These are phyloP conservation scores for Zygosaccharomyces pseudobailii DNA, from an alignment of 1,139 yeast species.

Conservation along the genomic window DNA sequence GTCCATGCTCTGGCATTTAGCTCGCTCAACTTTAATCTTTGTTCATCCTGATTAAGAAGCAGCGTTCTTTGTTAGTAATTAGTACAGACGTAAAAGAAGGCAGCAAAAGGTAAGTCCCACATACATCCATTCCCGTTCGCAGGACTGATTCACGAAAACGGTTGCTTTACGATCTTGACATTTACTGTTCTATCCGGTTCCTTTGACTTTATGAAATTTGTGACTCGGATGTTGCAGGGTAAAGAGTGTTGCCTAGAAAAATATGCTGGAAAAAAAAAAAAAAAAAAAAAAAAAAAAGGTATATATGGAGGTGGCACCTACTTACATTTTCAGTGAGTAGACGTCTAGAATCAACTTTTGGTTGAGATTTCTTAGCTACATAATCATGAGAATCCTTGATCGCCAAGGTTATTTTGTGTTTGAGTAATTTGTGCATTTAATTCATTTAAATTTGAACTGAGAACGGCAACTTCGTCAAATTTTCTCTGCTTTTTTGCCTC, in stretches of 20 bases:
- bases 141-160: background rate
- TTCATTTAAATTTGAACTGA: constrained; percentile 58
- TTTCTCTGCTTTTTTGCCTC: constrained; percentile 61
- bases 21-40: constrained; percentile 39
- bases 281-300: background rate
- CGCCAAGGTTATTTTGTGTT: constrained; percentile 56
- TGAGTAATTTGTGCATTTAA: constrained; percentile 47
- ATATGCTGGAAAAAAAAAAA: background rate
- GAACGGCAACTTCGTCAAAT: constrained; percentile 69
- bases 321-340: background rate
- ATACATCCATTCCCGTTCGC: constrained; percentile 11
- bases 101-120: background rate
- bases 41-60: constrained; percentile 20
- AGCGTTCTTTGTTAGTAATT: constrained; percentile 4
- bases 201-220: background rate
- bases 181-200: background rate
- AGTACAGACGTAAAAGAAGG: background rate
- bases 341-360: no score
- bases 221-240: background rate
- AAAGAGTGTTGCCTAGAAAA: background rate
- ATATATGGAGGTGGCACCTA: background rate
- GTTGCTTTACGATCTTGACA: background rate
- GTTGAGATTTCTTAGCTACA: background rate
- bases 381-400: constrained; percentile 45
- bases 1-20: constrained; percentile 52